Evolutionary conservation across 23 red algal species (phyloP).

Genomic region (Pyropia haitanensis): DNA sequence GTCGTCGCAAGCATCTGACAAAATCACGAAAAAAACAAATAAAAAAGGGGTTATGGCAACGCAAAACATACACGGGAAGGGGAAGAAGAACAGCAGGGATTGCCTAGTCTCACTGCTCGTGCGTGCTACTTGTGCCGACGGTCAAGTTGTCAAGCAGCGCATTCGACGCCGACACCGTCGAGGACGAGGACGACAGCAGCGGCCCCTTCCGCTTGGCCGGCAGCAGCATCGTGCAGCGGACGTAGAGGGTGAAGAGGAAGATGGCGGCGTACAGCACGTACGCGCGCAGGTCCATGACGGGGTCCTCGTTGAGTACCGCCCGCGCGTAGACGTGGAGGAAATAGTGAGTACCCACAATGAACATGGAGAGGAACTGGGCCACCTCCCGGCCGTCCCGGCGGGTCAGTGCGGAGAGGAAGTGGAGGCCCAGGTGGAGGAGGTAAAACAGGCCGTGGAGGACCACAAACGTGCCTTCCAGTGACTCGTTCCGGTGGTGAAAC

Average conservation of each 20-base stretch:
- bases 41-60: too few species aligned
- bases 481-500: constrained; percentile 42
- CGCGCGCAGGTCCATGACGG: constrained; percentile 44
- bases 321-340: constrained; percentile 57
- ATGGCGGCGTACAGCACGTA: constrained; percentile 40
- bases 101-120: too few species aligned
- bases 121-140: too few species aligned
- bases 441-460: constrained; percentile 47
- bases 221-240: constrained; percentile 13
- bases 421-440: constrained; percentile 34
- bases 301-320: constrained; percentile 49
- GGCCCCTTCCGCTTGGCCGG: too few species aligned
- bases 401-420: constrained; percentile 38
- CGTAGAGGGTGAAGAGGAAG: constrained; percentile 56
- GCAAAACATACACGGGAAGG: too few species aligned
- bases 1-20: too few species aligned
- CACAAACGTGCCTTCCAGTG: constrained; percentile 42
- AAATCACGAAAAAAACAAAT: too few species aligned
- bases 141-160: too few species aligned
- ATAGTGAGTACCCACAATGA: constrained; percentile 48
- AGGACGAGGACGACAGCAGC: too few species aligned
- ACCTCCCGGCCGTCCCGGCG: constrained; percentile 37
- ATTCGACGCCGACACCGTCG: too few species aligned
- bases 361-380: constrained; percentile 49
- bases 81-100: too few species aligned